A percentile compares a stretch with the other conserved stretches of the same genome.
phyloP scores from a whole-genome alignment of 169 alveolate species.

The Toxoplasma gondii region DNA sequence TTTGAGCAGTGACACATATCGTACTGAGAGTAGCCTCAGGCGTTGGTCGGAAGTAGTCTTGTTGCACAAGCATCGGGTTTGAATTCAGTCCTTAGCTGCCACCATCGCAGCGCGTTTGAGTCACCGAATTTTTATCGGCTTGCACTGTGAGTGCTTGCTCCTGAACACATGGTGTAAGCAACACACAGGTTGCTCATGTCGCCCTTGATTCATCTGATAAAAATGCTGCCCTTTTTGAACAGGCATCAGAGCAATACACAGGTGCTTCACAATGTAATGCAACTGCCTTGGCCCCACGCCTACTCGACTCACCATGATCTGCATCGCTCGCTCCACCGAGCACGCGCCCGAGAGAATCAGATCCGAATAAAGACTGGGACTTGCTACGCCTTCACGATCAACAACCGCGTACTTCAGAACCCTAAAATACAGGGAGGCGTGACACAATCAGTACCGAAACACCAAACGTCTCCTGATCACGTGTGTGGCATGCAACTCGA shows the following conservation, averaged over 20 bases:
- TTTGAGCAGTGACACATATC: too few relatives aligned
- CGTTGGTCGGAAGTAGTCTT: too few relatives aligned
- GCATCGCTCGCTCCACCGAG: slow-evolving; percentile 12
- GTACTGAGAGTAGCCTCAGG: too few relatives aligned
- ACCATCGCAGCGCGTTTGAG: not conserved
- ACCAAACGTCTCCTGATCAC: too few relatives aligned
- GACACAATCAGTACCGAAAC: not conserved
- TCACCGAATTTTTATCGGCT: not conserved
- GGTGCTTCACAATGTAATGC: too few relatives aligned
- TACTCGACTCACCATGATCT: not conserved
- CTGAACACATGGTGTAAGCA: not conserved
- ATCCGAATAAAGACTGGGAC: slow-evolving; percentile 20
- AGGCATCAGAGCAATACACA: too few relatives aligned
- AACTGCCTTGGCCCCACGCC: not conserved
- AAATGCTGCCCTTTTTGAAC: too few relatives aligned
- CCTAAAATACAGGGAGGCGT: not conserved
- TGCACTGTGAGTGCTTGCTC: not conserved
- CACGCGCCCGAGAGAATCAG: slow-evolving; percentile 8
- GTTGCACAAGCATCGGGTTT: not conserved
- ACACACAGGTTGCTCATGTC: too few relatives aligned
- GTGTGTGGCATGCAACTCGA: too few relatives aligned
- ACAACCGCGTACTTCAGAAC: not conserved
- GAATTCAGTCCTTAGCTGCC: not conserved
- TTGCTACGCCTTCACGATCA: slow-evolving; percentile 19
- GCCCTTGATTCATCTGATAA: too few relatives aligned